Percentiles rank a stretch among this genome's conserved stretches.
These are phyloP conservation scores for Fusarium succisae DNA, from an alignment of 2,329 filamentous ascomycete species.

Conservation along the genomic window DNA sequence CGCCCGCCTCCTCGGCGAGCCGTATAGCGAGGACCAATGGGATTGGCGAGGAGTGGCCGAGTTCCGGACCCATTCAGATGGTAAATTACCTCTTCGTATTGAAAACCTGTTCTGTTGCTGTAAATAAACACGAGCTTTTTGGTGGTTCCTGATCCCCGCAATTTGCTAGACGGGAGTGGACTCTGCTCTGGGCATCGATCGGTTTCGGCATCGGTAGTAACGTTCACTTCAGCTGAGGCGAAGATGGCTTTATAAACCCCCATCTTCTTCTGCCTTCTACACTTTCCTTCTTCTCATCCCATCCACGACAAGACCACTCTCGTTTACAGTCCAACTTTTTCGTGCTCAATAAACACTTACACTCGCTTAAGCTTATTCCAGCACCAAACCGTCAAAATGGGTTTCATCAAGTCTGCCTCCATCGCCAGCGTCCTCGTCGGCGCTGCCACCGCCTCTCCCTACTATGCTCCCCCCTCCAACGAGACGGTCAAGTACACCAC, in stretches of 20 bases:
- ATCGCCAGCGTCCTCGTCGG: constrained; percentile 27
- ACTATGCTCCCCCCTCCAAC: constrained; percentile 31
- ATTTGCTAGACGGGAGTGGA: background rate
- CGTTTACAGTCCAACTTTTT: constrained; percentile 6
- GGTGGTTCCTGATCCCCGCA: constrained; percentile 6
- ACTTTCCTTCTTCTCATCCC: background rate
- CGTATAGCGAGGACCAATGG: background rate
- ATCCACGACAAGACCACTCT: constrained; percentile 15
- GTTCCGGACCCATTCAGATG: constrained; percentile 2
- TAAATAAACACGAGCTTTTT: constrained; percentile 26
- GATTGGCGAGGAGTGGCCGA: background rate
- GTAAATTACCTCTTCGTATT: constrained; percentile 24
- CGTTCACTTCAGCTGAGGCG: background rate
- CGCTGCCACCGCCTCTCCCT: constrained; percentile 27
- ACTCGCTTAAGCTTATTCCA: background rate
- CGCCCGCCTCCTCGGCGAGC: background rate
- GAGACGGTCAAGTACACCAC: constrained; percentile 62
- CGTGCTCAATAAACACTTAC: background rate
- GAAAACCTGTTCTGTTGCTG: constrained; percentile 7
- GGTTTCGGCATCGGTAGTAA: background rate
- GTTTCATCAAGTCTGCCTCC: constrained; percentile 34
- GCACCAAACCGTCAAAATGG: constrained; percentile 30
- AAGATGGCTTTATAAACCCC: background rate
- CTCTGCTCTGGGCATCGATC: constrained; percentile 1
- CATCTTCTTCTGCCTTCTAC: background rate